phyloP scores from a whole-genome alignment of 2,329 filamentous ascomycete species.

The Ramularia collo-cygni region DNA sequence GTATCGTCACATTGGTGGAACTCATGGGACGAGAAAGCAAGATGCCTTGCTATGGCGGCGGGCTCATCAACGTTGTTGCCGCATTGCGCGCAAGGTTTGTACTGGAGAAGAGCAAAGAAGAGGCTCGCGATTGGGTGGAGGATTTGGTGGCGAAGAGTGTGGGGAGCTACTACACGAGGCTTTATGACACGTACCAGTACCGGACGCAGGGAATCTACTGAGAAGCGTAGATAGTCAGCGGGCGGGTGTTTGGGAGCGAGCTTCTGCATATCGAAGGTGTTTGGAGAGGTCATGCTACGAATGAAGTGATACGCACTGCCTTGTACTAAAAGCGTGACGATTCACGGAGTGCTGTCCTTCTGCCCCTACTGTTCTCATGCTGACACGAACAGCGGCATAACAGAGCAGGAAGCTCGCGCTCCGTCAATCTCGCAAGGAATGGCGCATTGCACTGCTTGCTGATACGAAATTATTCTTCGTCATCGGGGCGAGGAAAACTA shows the following conservation, averaged over 20 bases:
- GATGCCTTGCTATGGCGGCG: conserved; percentile 76
- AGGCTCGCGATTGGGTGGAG: conserved; percentile 75
- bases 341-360: too few species aligned
- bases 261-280: too few species aligned
- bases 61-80: conserved; percentile 62
- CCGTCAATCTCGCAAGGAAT: too few species aligned
- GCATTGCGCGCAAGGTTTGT: conserved; percentile 69
- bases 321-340: too few species aligned
- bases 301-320: too few species aligned
- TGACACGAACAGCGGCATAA: too few species aligned
- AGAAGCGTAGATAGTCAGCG: conserved; percentile 7
- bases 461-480: too few species aligned
- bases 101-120: conserved; percentile 73
- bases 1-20: conserved; percentile 72
- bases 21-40: conserved; percentile 79
- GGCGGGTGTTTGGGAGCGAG: neutral
- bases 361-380: too few species aligned
- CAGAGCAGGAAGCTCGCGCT: too few species aligned
- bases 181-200: conserved; percentile 73
- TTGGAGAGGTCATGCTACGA: too few species aligned
- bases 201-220: conserved; percentile 82
- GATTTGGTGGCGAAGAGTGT: conserved; percentile 74
- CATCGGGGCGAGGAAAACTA: too few species aligned
- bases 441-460: too few species aligned
- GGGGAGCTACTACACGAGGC: conserved; percentile 79